phyloP scores from a whole-genome alignment of 305 asterid species.

The Fraxinus nigra region DNA sequence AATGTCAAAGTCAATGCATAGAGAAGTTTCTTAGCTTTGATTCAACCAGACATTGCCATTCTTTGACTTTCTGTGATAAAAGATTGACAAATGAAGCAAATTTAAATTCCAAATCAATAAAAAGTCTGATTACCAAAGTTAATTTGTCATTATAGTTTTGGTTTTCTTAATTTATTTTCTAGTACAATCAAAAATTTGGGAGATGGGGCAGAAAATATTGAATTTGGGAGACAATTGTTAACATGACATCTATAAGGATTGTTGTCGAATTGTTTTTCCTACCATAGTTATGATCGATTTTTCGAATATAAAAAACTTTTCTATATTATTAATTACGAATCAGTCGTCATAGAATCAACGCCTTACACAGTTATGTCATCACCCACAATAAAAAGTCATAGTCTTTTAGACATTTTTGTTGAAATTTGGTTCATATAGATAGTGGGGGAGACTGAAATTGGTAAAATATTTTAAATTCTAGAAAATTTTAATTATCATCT shows the following conservation, averaged over 20 bases:
- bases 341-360: not conserved
- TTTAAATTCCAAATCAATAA: not conserved
- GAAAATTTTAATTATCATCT: not conserved
- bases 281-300: not conserved
- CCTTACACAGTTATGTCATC: not conserved
- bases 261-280: not conserved
- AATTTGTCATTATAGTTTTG: no score
- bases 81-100: not conserved
- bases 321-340: not conserved
- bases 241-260: not conserved
- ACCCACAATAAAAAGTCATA: not conserved
- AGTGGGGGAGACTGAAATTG: not conserved
- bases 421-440: not conserved
- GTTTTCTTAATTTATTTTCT: no score
- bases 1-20: not conserved
- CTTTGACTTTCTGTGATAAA: not conserved
- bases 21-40: not conserved
- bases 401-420: not conserved
- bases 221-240: not conserved
- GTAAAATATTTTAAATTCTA: not conserved
- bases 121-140: not conserved
- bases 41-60: not conserved
- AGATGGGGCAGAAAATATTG: not conserved
- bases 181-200: not conserved
- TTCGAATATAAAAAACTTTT: no score